Percentiles rank a stretch among this genome's conserved stretches.
Conservation (phyloP, 2,329 filamentous ascomycete genomes). For the Zarea fungicola region DNA sequence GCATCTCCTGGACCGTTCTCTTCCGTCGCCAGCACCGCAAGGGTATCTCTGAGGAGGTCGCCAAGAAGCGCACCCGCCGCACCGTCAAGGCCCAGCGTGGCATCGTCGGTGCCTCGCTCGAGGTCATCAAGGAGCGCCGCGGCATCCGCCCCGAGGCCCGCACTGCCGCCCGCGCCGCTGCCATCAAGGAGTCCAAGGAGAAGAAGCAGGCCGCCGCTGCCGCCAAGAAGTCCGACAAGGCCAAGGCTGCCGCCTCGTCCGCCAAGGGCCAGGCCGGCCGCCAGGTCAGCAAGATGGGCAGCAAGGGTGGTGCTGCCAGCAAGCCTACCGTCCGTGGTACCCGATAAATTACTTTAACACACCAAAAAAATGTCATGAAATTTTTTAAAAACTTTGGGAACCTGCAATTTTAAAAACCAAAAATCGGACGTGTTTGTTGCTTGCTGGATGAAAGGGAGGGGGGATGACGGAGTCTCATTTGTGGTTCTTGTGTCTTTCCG, state of each 20-base stretch:
- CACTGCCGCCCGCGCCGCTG: slow-evolving; percentile 78
- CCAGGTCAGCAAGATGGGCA: slow-evolving; percentile 94
- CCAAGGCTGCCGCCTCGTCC: slow-evolving; percentile 77
- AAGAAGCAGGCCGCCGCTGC: slow-evolving; percentile 86
- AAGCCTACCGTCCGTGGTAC: slow-evolving; percentile 84
- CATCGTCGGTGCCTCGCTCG: slow-evolving; percentile 97
- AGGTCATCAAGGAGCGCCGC: slow-evolving; percentile 99
- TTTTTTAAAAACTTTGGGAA: too few relatives aligned
- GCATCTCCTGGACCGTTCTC: slow-evolving; percentile 97
- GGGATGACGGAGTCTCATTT: slow-evolving; percentile 29
- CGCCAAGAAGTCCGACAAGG: slow-evolving; percentile 99
- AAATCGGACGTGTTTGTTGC: too few relatives aligned
- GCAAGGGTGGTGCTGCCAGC: slow-evolving; percentile 72
- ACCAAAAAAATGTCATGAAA: too few relatives aligned
- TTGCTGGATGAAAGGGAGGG: slow-evolving; percentile 13
- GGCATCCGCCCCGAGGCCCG: slow-evolving; percentile 92
- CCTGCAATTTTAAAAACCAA: too few relatives aligned
- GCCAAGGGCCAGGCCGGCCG: slow-evolving; percentile 73
- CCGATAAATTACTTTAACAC: slow-evolving; percentile 57
- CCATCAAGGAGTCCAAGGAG: slow-evolving; percentile 98
- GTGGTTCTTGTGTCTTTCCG: slow-evolving; percentile 40
- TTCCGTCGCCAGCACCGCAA: slow-evolving; percentile 99
- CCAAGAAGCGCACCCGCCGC: slow-evolving; percentile 98
- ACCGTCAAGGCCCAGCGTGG: slow-evolving; percentile 98
- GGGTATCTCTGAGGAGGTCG: slow-evolving; percentile 99